phyloP scores from a whole-genome alignment of 148 eudicot species.

The Spergularia marina region DNA sequence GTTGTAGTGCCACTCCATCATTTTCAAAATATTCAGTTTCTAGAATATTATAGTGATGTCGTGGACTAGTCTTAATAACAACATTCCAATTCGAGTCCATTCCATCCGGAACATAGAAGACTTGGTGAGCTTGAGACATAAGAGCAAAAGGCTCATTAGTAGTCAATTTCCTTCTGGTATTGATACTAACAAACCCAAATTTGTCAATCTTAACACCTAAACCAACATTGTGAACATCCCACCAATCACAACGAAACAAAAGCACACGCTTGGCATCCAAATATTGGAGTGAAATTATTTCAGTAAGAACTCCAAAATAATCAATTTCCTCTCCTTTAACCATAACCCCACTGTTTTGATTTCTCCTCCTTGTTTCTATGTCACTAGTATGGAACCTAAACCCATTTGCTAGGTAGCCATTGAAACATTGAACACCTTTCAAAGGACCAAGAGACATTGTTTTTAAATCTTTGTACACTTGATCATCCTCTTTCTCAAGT shows the following conservation, averaged over 20 bases:
- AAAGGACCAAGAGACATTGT: background rate
- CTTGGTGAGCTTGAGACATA: conserved; percentile 7
- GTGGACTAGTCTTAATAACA: background rate
- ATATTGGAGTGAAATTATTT: conserved; percentile 9
- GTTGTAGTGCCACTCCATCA: background rate
- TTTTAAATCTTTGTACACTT: background rate
- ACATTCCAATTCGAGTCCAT: conserved; percentile 4
- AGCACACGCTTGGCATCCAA: conserved; percentile 8
- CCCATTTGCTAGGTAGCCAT: conserved; percentile 14
- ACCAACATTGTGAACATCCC: conserved; percentile 11
- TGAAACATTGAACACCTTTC: background rate
- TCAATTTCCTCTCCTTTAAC: background rate
- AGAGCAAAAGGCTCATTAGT: conserved; percentile 17
- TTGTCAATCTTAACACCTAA: conserved; percentile 16
- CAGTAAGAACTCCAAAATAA: conserved; percentile 12
- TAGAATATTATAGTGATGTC: conserved; percentile 7
- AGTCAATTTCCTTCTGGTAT: background rate
- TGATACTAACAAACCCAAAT: conserved; percentile 3
- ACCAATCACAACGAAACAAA: conserved; percentile 19
- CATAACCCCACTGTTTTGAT: conserved; percentile 20
- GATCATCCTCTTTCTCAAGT: background rate
- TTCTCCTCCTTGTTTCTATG: background rate
- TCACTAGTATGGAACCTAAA: background rate
- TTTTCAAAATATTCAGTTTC: background rate
- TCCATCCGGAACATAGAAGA: conserved; percentile 7